These are phyloP conservation scores for Puccinellia tenuiflora DNA, from an alignment of 176 grass and related monocot genomes.

Conservation along the genomic window DNA sequence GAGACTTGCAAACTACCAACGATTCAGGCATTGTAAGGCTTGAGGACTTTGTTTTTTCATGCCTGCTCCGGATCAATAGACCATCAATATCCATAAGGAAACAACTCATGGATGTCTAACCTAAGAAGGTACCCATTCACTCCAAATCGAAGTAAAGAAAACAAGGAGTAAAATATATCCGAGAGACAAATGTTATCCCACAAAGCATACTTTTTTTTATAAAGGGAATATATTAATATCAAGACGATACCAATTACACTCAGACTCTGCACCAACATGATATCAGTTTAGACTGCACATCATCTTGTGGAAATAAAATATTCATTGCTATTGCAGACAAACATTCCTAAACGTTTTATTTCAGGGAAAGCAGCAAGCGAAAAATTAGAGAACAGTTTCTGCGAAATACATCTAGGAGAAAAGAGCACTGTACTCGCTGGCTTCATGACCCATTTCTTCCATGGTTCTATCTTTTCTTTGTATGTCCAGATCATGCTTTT, in stretches of 20 bases:
- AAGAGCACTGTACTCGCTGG: constrained; percentile 52
- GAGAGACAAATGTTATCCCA: not conserved
- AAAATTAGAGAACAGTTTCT: not conserved
- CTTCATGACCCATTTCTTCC: constrained; percentile 66
- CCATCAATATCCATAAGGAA: not conserved
- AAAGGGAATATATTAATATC: no score
- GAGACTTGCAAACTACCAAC: not conserved
- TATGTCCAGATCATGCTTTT: constrained; percentile 82
- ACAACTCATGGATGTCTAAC: not conserved
- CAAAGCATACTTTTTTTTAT: no score
- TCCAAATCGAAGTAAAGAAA: not conserved
- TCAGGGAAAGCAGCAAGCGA: not conserved
- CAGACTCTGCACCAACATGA: no score
- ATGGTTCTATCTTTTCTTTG: constrained; percentile 66
- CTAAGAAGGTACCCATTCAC: not conserved
- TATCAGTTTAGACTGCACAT: not conserved
- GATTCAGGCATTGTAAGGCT: not conserved
- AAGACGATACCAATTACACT: no score
- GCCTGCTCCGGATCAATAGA: not conserved
- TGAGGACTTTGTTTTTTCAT: not conserved
- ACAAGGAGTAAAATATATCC: not conserved
- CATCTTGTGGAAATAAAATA: not conserved
- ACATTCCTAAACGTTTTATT: not conserved
- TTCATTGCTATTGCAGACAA: not conserved
- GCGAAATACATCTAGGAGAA: constrained; percentile 35